A percentile compares a stretch with the other conserved stretches of the same genome.
These are phyloP conservation scores for Fusarium sp. DNA, from an alignment of 2,329 filamentous ascomycete species.

Conservation along the genomic window DNA sequence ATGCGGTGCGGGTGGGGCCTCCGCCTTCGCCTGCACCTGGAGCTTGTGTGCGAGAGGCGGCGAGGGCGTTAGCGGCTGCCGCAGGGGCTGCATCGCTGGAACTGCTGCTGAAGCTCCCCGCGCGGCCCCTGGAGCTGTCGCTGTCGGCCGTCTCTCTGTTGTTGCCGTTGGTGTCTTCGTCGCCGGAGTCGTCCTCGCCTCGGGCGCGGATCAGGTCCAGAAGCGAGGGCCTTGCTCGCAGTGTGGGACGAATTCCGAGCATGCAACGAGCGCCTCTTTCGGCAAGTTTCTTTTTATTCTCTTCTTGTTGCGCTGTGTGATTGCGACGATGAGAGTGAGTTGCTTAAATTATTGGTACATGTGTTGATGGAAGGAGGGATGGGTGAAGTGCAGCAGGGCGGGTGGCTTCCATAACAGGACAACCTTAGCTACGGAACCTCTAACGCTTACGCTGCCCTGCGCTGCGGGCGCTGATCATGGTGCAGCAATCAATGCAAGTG, in stretches of 20 bases:
- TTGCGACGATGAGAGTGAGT: slow-evolving; percentile 11
- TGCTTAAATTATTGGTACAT: slow-evolving; percentile 1
- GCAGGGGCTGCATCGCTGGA: slow-evolving; percentile 39
- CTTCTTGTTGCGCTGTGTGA: slow-evolving; percentile 11
- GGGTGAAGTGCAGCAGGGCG: neutral
- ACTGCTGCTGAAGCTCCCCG: slow-evolving; percentile 16
- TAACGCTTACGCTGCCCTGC: slow-evolving; percentile 4
- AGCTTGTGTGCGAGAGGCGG: neutral
- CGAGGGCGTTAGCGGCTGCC: slow-evolving; percentile 26
- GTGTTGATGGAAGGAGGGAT: slow-evolving; percentile 2
- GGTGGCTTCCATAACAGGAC: neutral
- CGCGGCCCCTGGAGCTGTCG: slow-evolving; percentile 10
- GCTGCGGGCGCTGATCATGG: slow-evolving; percentile 6
- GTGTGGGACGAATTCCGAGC: slow-evolving; percentile 62
- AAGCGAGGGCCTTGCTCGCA: slow-evolving; percentile 65
- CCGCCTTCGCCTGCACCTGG: neutral
- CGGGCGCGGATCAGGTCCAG: slow-evolving; percentile 61
- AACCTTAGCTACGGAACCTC: neutral
- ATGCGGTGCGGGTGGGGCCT: slow-evolving; percentile 39
- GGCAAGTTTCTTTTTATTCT: slow-evolving; percentile 13
- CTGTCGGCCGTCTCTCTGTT: neutral
- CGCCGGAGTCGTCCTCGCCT: slow-evolving; percentile 45
- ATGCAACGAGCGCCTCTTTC: slow-evolving; percentile 52
- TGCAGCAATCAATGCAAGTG: neutral
- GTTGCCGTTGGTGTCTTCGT: slow-evolving; percentile 16